Base-by-base conservation (phyloP, 352 stramenopile species). In the Nothophytophthora sp. region DNA sequence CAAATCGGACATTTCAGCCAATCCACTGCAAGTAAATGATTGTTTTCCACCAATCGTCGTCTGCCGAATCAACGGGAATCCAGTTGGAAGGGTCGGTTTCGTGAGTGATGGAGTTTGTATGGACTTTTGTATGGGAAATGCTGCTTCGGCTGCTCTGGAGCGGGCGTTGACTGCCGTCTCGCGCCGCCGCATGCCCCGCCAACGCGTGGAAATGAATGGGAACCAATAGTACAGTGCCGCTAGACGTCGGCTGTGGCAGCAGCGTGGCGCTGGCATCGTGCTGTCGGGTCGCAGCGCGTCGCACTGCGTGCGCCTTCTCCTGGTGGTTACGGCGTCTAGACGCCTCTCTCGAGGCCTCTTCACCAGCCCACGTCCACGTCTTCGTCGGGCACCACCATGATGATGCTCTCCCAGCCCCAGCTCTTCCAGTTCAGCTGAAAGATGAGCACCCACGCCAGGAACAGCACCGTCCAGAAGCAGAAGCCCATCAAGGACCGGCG, bases 371-470 rank as follows among this genome's bases (percentile, higher is more conserved):
- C 44, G 52, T 91, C 71, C 39, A 76, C 55, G 55, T 92, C 79
- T 50, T 86, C 66, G 15, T 74, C 34, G 0, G 84, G 84, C 24
- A 94, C 56, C 16, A 88, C 67, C 73, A 94, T 90, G 29, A 92
- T 74, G 47, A 94, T 60, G 30, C 70, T 89, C 32, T 76, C 62
- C 81, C 81, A 92, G 49, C 81, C 81, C 56, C 90, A 90, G 23
- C 90, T 77, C 58, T 91, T 87, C 85, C 85, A 95, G 33, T 88
- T 86, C 34, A 92, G 62, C 66, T 95, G 84, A 53, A 95, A 92
- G 6, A 88, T 22, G 22, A 95, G 44, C 35, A 84, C 73, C 84
- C 84, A 95, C 42, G 76, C 67, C 32, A 92, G 20, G 38, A 95
- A 92, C 4, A 92, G 36, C 32, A 84, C 59, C 12, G 81, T 90